Percentiles rank a stretch among this genome's conserved stretches.
Evolutionary conservation across 2,329 filamentous ascomycete species (phyloP).

Genomic region (Phyllosticta capitalensis): DNA sequence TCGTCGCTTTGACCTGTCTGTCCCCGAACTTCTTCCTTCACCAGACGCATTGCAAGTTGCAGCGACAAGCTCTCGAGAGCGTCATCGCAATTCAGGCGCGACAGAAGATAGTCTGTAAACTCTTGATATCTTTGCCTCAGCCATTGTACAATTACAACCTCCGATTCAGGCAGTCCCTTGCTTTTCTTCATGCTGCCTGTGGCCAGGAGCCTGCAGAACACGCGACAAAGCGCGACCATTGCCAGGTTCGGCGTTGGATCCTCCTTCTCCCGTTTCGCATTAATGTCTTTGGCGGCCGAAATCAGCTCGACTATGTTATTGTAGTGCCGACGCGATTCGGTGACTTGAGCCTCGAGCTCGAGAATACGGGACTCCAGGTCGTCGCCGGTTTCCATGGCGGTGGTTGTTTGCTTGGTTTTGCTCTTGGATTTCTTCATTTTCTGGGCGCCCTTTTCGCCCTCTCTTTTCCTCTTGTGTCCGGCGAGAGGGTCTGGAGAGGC

Average conservation of each 20-base stretch:
- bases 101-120: constrained; percentile 52
- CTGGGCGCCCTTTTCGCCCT: constrained; percentile 22
- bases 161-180: constrained; percentile 59
- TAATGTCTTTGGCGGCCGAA: constrained; percentile 38
- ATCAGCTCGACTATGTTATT: constrained; percentile 77
- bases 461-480: constrained; percentile 36
- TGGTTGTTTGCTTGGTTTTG: constrained; percentile 22
- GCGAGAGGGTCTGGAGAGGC: constrained; percentile 18
- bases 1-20: constrained; percentile 53
- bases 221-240: constrained; percentile 71
- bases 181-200: constrained; percentile 60
- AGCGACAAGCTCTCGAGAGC: constrained; percentile 59
- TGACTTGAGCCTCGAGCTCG: constrained; percentile 67
- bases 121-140: constrained; percentile 64
- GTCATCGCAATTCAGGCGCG: constrained; percentile 51
- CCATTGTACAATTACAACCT: constrained; percentile 67
- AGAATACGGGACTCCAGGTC: constrained; percentile 58
- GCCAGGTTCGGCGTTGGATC: constrained; percentile 55
- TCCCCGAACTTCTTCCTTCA: constrained; percentile 68
- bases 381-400: constrained; percentile 21
- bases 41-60: constrained; percentile 69
- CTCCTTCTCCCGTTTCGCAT: constrained; percentile 36
- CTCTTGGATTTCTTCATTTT: constrained; percentile 31
- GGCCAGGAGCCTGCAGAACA: constrained; percentile 74
- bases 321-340: constrained; percentile 81